These are phyloP conservation scores for Boletus tylopilopsis DNA, from an alignment of 768 basidiomycete genomes.

Conservation along the genomic window DNA sequence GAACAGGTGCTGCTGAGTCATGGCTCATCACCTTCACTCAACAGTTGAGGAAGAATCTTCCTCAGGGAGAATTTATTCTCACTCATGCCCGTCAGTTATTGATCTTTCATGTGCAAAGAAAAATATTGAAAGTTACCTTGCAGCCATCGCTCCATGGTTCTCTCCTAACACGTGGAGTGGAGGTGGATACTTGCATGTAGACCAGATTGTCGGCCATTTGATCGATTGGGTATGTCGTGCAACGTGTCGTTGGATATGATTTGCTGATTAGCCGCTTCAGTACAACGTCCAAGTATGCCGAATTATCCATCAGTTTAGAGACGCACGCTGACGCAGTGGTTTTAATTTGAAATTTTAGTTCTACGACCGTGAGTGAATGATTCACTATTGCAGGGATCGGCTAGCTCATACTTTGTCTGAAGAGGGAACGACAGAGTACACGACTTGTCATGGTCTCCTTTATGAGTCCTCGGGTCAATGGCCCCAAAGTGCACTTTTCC, in stretches of 20 bases:
- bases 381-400: not conserved
- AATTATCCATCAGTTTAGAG: not conserved
- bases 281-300: constrained; percentile 39
- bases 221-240: too few relatives aligned
- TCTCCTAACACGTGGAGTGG: constrained; percentile 30
- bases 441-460: constrained; percentile 36
- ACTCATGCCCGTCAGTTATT: constrained; percentile 31
- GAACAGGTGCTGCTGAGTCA: constrained; percentile 15
- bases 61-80: constrained; percentile 28
- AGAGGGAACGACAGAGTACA: constrained; percentile 38
- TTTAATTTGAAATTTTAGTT: constrained; percentile 4
- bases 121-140: not conserved
- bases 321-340: not conserved
- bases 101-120: too few relatives aligned
- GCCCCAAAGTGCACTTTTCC: constrained; percentile 42
- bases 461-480: constrained; percentile 37
- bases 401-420: not conserved
- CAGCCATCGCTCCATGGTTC: constrained; percentile 45
- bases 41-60: constrained; percentile 29
- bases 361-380: constrained; percentile 18
- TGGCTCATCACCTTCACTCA: constrained; percentile 32
- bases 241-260: too few relatives aligned
- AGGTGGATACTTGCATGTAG: constrained; percentile 15
- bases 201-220: too few relatives aligned
- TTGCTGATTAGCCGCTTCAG: constrained; percentile 14